Evolutionary conservation across 2,329 filamentous ascomycete species (phyloP), one percentile per base, ranked within the genome.

Genomic region (Colletotrichum lindemuthianum): DNA sequence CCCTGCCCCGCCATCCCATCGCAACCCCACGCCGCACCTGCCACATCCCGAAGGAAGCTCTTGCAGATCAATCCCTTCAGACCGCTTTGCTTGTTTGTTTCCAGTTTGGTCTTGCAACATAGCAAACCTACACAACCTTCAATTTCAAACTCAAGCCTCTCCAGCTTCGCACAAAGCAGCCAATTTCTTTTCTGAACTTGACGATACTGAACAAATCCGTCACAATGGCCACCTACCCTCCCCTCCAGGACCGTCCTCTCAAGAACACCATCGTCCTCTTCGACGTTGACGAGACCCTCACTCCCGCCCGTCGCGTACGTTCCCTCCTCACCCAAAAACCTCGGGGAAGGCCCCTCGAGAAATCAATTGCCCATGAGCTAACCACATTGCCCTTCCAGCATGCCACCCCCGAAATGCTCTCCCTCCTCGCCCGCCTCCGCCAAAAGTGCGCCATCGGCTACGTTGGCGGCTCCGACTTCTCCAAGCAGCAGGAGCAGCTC

Each of bases 401-500:
- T 65, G 92, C 88, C 71, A 88, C 88, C 41, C 89, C 92, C 59
- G 92, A 97, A 77, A 96, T 97, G 86, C 90, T 97, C 69, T 79
- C 87, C 68, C 83, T 95, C 68, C 92, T 98, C 74, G 86, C 90
- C 51, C 83, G 84, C 55, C 89, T 98, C 71, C 92, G 96, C 70
- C 86, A 96, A 76, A 93, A 96, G 78, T 90, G 92, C 74, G 92
- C 93, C 72, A 93, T 97, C 74, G 94, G 93, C 71, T 97, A 88
- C 81, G 94, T 98, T 67, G 96, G 96, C 73, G 96, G 96, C 76
- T 96, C 92, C 72, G 91, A 98, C 84, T 87, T 97, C 68, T 82
- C 79, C 76, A 98, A 99, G 84, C 96, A 98, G 81, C 93, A 98
- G 80, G 96, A 98, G 80, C 95, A 98, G 82, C 87, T 98, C 67